Evolutionary conservation across 257 asterid species (phyloP).

Genomic region (Nicotiana attenuata): DNA sequence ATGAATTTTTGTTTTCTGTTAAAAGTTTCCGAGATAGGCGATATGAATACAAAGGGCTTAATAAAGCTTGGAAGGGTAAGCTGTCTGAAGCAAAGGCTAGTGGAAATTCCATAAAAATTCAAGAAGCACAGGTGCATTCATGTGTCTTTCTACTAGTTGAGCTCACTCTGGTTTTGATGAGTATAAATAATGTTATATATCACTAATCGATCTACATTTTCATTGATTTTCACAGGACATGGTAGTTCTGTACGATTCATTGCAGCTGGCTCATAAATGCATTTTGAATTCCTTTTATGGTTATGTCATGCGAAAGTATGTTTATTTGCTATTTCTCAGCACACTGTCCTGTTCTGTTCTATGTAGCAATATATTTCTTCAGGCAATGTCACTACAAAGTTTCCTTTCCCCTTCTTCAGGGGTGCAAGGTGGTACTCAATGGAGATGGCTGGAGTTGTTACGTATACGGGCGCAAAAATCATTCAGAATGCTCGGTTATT

Average conservation of each 20-base stretch:
- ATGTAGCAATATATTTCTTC: constrained; percentile 4
- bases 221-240: constrained; percentile 60
- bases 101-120: constrained; percentile 86
- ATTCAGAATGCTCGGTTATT: constrained; percentile 97
- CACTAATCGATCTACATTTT: constrained; percentile 16
- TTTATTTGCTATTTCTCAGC: constrained; percentile 9
- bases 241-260: constrained; percentile 89
- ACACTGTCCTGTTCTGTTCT: neutral
- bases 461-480: constrained; percentile 95
- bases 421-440: constrained; percentile 99
- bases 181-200: constrained; percentile 11
- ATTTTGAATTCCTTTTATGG: constrained; percentile 98
- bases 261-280: constrained; percentile 99
- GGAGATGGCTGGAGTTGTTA: constrained; percentile 99
- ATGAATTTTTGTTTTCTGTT: constrained; percentile 3
- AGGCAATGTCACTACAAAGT: constrained; percentile 10
- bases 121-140: constrained; percentile 82
- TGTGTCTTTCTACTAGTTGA: neutral
- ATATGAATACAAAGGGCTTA: constrained; percentile 92
- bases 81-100: constrained; percentile 89
- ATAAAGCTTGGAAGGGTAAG: constrained; percentile 97
- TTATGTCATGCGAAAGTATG: constrained; percentile 98
- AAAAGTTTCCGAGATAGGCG: constrained; percentile 97
- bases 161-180: neutral
- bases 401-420: constrained; percentile 34